Evolutionary conservation across 169 alveolate species (phyloP), one percentile per base, ranked within the genome.

Genomic region (Babesia gibsoni): DNA sequence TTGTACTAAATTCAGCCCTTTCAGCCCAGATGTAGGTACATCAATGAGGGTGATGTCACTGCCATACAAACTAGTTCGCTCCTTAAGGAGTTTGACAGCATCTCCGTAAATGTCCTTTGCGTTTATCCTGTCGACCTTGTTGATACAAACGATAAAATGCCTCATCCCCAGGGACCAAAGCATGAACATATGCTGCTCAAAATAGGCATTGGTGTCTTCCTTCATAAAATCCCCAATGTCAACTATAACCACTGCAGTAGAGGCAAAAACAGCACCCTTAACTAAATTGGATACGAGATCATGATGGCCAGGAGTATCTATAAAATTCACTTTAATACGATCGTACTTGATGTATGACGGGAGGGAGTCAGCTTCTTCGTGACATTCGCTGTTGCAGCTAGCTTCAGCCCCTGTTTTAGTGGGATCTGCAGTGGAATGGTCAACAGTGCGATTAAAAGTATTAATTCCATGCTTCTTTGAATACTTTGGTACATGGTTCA

Each of bases 221-320:
- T 77, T 86, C 35, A 82, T 45, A 35, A 86, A 73, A 50, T 86
- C 88, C 43, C 68, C 45, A 35, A 82, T 73, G 67, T 86, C 92
- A 20, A 86, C 85, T 27, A 86, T 79, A 43, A 86, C 59, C 12
- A 86, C 53, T 18, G 90, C 92, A 20, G 84, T 56, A 52, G 54
- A 81, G 20, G 92, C 92, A 72, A 81, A 86, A n/a, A 82, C 68
- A n/a, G 90, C 84, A 16, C 92, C 84, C 14, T 73, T 29, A 25
- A 75, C 84, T 42, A 86, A 84, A 50, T 77, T 86, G 50, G 75
- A 57, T 20, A 86, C 80, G 36, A 86, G 73, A 53, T 86, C 92
- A 22, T 73, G 83, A 22, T 86, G 92, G 3, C 92, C 92, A 10
- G 92, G 92, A 5, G 92, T 86, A 56, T 86, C 92, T 39, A 86